Evolutionary conservation across 169 alveolate genomes (phyloP).

Genomic region (Hepatocystis sp.): DNA sequence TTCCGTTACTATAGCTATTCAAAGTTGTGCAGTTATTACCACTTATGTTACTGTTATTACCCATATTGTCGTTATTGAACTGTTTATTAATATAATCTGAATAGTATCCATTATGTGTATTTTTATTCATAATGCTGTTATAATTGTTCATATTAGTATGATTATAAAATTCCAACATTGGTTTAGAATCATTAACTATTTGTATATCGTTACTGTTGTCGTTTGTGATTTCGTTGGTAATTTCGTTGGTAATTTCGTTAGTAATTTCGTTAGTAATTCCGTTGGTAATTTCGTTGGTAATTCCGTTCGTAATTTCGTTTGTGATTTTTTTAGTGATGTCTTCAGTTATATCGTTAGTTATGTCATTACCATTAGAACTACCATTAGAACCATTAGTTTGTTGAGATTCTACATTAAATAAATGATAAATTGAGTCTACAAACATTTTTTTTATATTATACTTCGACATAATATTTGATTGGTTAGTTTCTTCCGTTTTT

Average conservation of each 20-base stretch:
- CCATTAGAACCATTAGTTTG: not conserved
- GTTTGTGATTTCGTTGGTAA: too few relatives aligned
- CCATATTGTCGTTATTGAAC: not conserved
- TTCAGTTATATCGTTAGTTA: slow-evolving; percentile 11
- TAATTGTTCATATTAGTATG: too few relatives aligned
- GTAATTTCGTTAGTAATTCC: too few relatives aligned
- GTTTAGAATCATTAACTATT: too few relatives aligned
- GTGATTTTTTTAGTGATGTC: too few relatives aligned
- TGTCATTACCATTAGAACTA: not conserved
- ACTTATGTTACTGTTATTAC: not conserved
- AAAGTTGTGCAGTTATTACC: not conserved
- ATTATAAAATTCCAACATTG: too few relatives aligned
- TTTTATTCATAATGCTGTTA: slow-evolving; percentile 4
- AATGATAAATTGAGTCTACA: not conserved
- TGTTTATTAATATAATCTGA: not conserved
- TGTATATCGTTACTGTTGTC: too few relatives aligned
- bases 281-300: not conserved
- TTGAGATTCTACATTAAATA: not conserved
- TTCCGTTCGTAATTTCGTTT: slow-evolving; percentile 1
- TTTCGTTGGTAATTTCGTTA: too few relatives aligned
- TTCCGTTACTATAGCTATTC: not conserved
- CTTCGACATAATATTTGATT: not conserved
- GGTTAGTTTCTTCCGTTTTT: slow-evolving; percentile 1
- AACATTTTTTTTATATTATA: not conserved
- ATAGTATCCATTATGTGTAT: not conserved